A percentile compares a stretch with the other conserved stretches of the same genome.
Evolutionary conservation across 768 basidiomycete species (phyloP).

Genomic region (Clathrus columnatus): DNA sequence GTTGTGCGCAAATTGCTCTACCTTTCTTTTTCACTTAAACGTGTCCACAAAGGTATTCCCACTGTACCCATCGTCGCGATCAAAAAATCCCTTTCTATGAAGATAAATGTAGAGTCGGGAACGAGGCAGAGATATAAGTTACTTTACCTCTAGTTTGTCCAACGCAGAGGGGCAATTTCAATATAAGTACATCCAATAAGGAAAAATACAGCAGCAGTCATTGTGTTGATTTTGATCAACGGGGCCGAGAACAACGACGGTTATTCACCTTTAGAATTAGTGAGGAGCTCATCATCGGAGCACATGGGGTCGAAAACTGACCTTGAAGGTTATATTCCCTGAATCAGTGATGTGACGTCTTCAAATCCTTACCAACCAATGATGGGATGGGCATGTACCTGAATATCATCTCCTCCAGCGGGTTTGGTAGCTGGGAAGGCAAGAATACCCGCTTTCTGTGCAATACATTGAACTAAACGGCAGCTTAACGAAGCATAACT

Average conservation of each 20-base stretch:
- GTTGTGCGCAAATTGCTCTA: too few relatives aligned
- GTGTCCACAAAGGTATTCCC: slow-evolving; percentile 33
- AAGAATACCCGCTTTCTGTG: slow-evolving; percentile 83
- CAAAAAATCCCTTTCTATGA: slow-evolving; percentile 72
- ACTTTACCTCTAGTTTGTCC: slow-evolving; percentile 82
- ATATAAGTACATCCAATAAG: slow-evolving; percentile 96
- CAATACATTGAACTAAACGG: slow-evolving; percentile 85
- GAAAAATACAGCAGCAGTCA: slow-evolving; percentile 91
- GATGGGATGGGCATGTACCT: slow-evolving; percentile 82
- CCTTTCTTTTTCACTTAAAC: too few relatives aligned
- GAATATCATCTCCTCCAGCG: slow-evolving; percentile 16
- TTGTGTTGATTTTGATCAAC: slow-evolving; percentile 24
- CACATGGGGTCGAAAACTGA: slow-evolving; percentile 9
- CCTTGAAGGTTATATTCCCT: slow-evolving; percentile 48
- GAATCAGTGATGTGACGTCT: slow-evolving; percentile 72
- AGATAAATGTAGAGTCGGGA: slow-evolving; percentile 10
- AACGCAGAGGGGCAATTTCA: slow-evolving; percentile 90
- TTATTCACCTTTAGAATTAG: neutral
- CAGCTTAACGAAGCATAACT: slow-evolving; percentile 93
- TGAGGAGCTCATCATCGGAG: neutral
- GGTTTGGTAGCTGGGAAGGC: slow-evolving; percentile 18
- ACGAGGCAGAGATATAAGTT: slow-evolving; percentile 10
- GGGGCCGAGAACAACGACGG: neutral
- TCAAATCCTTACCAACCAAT: slow-evolving; percentile 98
- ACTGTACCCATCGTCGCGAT: slow-evolving; percentile 90